Conservation (phyloP, 1,284 basidiomycete species). For the Sporisorium sorghi region DNA sequence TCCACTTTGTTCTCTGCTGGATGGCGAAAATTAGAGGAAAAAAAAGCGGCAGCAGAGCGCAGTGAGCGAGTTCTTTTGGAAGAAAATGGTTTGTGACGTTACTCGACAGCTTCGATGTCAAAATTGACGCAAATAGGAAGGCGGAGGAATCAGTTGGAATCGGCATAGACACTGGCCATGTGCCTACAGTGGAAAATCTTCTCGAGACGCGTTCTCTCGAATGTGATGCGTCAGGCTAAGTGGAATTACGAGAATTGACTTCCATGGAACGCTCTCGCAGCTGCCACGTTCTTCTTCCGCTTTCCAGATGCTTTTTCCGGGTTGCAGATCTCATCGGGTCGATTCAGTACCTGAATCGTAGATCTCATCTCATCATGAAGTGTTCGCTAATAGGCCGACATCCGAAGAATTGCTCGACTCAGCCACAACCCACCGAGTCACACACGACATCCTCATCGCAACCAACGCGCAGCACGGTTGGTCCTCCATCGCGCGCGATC, state of each 20-base stretch:
- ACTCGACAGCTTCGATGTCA: slow-evolving; percentile 10
- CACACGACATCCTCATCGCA: too few species aligned
- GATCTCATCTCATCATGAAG: slow-evolving; percentile 1
- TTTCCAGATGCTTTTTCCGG: slow-evolving; percentile 16
- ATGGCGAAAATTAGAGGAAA: background rate
- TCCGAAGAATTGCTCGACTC: slow-evolving; percentile 2
- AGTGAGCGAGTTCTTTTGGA: background rate
- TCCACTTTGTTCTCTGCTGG: slow-evolving; percentile 36
- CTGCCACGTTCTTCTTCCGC: slow-evolving; percentile 21
- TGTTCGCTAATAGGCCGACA: slow-evolving; percentile 5
- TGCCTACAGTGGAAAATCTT: slow-evolving; percentile 13
- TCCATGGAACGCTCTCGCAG: slow-evolving; percentile 22
- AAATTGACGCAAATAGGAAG: slow-evolving; percentile 43
- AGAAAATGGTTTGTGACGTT: slow-evolving; percentile 12
- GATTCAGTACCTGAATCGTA: background rate
- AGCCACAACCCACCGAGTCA: slow-evolving; percentile 9
- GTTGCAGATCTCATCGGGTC: background rate
- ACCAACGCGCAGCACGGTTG: too few species aligned
- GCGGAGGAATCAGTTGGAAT: slow-evolving; percentile 38
- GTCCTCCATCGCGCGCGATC: too few species aligned
- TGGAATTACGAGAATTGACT: background rate
- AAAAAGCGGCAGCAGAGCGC: background rate
- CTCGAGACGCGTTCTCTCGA: slow-evolving; percentile 8
- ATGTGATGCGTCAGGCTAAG: slow-evolving; percentile 2
- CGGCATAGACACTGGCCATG: slow-evolving; percentile 12